A percentile compares a stretch with the other conserved stretches of the same genome.
Conservation (phyloP, 2,329 filamentous ascomycete genomes). For the Colletotrichum spinosum region DNA sequence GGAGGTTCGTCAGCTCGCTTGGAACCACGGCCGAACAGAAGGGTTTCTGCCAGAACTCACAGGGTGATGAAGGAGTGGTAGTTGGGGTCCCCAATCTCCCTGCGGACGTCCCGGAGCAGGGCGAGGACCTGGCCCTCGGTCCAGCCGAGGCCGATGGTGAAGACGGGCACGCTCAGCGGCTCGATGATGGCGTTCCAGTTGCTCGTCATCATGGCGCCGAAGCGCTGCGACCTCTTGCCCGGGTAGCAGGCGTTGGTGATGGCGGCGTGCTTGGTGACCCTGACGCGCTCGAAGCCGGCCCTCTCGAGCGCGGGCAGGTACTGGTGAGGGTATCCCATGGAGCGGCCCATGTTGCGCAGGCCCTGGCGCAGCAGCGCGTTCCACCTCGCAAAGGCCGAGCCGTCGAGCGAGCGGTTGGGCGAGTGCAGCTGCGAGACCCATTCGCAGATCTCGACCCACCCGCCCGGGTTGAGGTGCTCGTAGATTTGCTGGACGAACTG, state of each 20-base stretch:
- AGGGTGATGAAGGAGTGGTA: constrained; percentile 54
- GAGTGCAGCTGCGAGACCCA: constrained; percentile 47
- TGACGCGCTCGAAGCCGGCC: constrained; percentile 42
- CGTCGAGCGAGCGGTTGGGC: constrained; percentile 46
- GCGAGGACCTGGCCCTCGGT: constrained; percentile 45
- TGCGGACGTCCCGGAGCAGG: constrained; percentile 48
- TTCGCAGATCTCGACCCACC: constrained; percentile 48
- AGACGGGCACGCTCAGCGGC: constrained; percentile 49
- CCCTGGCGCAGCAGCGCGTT: constrained; percentile 44
- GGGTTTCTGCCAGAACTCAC: constrained; percentile 41
- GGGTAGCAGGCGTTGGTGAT: constrained; percentile 46
- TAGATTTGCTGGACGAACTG: constrained; percentile 45
- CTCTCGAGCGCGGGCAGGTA: constrained; percentile 42
- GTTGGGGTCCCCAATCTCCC: constrained; percentile 47
- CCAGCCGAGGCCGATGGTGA: constrained; percentile 53
- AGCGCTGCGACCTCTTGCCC: constrained; percentile 44
- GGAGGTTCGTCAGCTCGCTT: no score
- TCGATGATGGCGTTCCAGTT: constrained; percentile 42
- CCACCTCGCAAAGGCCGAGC: constrained; percentile 46
- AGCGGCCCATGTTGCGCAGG: constrained; percentile 45
- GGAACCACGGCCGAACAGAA: no score
- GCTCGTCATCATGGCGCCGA: constrained; percentile 44
- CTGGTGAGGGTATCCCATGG: constrained; percentile 43
- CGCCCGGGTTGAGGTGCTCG: constrained; percentile 43
- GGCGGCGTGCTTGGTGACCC: constrained; percentile 43